Percentiles rank a stretch among this genome's conserved stretches.
Conservation (phyloP, 2,329 filamentous ascomycete species). For the Talaromyces sp. region DNA sequence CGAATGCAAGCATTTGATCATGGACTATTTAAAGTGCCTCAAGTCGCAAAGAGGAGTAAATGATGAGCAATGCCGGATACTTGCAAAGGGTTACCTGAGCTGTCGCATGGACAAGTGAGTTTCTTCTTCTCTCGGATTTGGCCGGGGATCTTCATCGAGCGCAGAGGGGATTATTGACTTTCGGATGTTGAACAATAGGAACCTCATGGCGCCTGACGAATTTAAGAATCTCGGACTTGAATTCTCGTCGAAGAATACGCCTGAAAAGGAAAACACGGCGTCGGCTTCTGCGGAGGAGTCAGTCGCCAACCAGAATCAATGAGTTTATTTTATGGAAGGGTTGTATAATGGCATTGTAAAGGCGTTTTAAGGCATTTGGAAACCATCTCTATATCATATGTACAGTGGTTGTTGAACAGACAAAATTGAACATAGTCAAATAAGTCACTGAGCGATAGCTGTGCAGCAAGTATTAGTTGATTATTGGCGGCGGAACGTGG, state of each 20-base stretch:
- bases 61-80: conserved; percentile 72
- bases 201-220: conserved; percentile 92
- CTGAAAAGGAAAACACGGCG: neutral
- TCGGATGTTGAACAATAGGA: conserved; percentile 47
- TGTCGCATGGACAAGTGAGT: conserved; percentile 93
- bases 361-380: neutral
- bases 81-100: conserved; percentile 82
- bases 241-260: conserved; percentile 36
- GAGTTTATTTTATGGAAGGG: neutral
- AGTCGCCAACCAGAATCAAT: neutral
- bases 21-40: conserved; percentile 78
- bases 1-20: conserved; percentile 90
- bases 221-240: conserved; percentile 88
- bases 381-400: neutral
- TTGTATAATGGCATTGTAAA: neutral
- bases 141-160: neutral
- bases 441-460: neutral
- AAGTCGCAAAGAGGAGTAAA: conserved; percentile 80
- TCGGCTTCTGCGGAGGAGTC: neutral
- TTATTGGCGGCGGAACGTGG: conserved; percentile 13
- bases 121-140: neutral
- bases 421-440: neutral
- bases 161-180: neutral
- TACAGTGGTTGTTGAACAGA: neutral
- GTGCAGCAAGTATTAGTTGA: neutral